Base-by-base conservation (phyloP, 768 basidiomycete species). In the Lentinula edodes region DNA sequence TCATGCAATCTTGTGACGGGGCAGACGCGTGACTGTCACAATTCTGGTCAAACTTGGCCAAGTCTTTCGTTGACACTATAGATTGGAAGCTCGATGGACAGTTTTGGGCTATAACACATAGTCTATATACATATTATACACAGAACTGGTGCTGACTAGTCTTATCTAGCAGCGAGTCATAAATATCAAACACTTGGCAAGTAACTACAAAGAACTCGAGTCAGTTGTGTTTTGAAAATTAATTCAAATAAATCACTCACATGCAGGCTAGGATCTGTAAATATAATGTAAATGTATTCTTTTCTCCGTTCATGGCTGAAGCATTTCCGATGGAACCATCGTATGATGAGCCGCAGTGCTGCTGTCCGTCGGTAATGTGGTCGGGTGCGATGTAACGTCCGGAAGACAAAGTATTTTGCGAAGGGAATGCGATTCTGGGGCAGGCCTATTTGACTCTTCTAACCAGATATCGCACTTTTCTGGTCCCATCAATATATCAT, bases 381-480 rank as follows among this genome's bases (percentile, higher is more conserved):
- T 4, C 28, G 28, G n/a, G 51, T 36, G 32, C 10, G 32, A 13
- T 52, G 32, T 34, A 15, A 52, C 32, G n/a, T 36, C 7, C 28
- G 57, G 45, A 58, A 45, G 9, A 15, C 57, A 58, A 35, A 58
- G 57, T 15, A 58, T 58, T 48, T 58, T 58, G 7, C 57, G 57
- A 13, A 58, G 45, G 9, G 57, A 58, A 8, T 58, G 38, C 28
- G 57, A 43, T 32, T 39, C 57, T 16, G 38, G 41, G 1, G 57
- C 28, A 34, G 57, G 34, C 34, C 51, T 34, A 32, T 16, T 12
- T 16, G 51, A 34, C 2, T 32, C 51, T 52, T 58, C 57, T 28
- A 32, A 12, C 57, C 57, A 58, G 3, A 23, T 7, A 56, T 53
- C 52, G 28, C 41, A 43, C 13, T 28, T 41, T 8, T 56, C 54